Percentiles rank a stretch among this genome's conserved stretches.
Evolutionary conservation across 2,329 filamentous ascomycete genomes (phyloP).

Genomic region (Colletotrichum sp.): DNA sequence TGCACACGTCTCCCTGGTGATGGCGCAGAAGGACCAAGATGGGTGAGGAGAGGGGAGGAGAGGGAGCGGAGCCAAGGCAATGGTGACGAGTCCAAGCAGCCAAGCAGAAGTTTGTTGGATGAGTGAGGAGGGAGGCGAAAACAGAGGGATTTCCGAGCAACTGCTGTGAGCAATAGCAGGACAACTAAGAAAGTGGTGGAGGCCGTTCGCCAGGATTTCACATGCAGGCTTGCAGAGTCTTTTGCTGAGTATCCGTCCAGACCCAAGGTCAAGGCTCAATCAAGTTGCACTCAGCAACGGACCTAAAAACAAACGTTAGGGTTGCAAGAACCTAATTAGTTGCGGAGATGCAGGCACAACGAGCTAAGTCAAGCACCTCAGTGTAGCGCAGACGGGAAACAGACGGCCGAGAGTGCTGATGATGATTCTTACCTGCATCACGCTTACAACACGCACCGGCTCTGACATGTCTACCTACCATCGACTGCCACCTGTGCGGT

Average conservation of each 20-base stretch:
- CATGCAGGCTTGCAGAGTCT: not conserved
- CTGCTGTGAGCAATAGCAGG: not conserved
- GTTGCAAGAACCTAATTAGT: not conserved
- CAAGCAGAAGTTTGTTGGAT: not conserved
- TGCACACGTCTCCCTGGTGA: not conserved
- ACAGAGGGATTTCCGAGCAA: not conserved
- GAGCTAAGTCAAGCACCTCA: not conserved
- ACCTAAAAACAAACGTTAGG: not conserved
- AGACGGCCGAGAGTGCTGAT: not conserved
- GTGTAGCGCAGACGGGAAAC: not conserved
- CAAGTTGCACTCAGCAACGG: slow-evolving; percentile 3
- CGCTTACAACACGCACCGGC: not conserved
- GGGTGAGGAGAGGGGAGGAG: not conserved
- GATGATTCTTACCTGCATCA: not conserved
- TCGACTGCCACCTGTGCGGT: slow-evolving; percentile 14
- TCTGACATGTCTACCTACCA: not conserved
- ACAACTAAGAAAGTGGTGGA: not conserved
- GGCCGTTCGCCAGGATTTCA: not conserved
- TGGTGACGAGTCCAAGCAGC: not conserved
- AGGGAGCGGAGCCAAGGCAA: not conserved
- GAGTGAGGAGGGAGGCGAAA: not conserved
- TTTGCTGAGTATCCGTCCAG: not conserved
- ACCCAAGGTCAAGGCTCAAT: not conserved
- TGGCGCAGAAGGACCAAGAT: not conserved
- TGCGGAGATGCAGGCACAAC: not conserved